Conservation (phyloP, 2,329 filamentous ascomycete species). For the Cordyceps cateniannulata region DNA sequence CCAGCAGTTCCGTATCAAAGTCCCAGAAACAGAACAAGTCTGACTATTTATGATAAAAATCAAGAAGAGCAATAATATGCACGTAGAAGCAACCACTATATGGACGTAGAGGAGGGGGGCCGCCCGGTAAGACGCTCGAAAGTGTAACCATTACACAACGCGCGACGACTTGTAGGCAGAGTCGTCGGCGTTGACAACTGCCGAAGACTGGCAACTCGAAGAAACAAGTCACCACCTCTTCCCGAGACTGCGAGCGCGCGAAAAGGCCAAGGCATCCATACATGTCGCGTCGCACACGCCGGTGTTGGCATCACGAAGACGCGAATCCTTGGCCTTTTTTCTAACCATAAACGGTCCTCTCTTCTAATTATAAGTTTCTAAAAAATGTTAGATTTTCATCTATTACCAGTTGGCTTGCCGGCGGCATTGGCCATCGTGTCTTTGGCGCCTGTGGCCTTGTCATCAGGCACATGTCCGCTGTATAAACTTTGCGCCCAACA, state of each 20-base stretch:
- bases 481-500: neutral
- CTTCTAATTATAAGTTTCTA: neutral
- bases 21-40: neutral
- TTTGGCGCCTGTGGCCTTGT: neutral
- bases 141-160: neutral
- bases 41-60: no score
- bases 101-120: neutral
- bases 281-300: constrained; percentile 1
- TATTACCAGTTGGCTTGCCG: neutral
- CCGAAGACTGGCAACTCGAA: neutral
- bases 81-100: neutral
- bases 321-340: neutral
- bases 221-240: neutral
- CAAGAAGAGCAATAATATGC: no score
- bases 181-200: neutral
- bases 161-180: neutral
- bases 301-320: neutral
- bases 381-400: neutral
- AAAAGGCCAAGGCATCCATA: constrained; percentile 10
- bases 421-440: neutral
- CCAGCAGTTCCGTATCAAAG: neutral
- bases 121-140: neutral
- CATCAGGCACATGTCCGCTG: neutral
- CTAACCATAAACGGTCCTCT: neutral
- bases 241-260: neutral